phyloP scores from a whole-genome alignment of 148 eudicot species.

The Fallopia convolvulus region DNA sequence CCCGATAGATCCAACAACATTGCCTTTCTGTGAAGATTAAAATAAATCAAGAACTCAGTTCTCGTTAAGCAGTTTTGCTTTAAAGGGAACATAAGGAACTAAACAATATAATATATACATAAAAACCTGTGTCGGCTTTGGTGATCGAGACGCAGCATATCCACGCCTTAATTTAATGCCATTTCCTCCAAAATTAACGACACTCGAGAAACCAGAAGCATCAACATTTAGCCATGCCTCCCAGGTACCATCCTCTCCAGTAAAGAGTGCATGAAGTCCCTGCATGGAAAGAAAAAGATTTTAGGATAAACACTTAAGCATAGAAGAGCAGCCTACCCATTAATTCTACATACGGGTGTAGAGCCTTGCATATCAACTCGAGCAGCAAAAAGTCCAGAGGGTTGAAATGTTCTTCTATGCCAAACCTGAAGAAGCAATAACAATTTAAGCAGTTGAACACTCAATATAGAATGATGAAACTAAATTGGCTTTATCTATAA shows the following conservation, averaged over 20 bases:
- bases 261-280: slow-evolving; percentile 92
- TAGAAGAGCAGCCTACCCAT: not conserved
- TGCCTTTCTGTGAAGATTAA: not conserved
- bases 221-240: slow-evolving; percentile 91
- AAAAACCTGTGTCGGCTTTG: slow-evolving; percentile 84
- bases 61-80: not conserved
- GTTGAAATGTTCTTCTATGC: slow-evolving; percentile 93
- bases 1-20: no score
- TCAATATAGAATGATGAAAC: not conserved
- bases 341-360: slow-evolving; percentile 44
- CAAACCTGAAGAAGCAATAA: slow-evolving; percentile 53
- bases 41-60: not conserved
- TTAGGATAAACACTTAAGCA: not conserved
- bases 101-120: not conserved
- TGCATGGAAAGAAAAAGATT: slow-evolving; percentile 23
- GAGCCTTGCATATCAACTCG: slow-evolving; percentile 94
- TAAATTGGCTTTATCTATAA: not conserved
- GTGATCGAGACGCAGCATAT: slow-evolving; percentile 76
- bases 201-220: slow-evolving; percentile 70
- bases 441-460: not conserved
- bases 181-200: slow-evolving; percentile 54
- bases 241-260: slow-evolving; percentile 97
- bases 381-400: slow-evolving; percentile 96
- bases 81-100: not conserved
- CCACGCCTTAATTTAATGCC: slow-evolving; percentile 86